These are phyloP conservation scores for Leucogyrophana mollusca DNA, from an alignment of 768 basidiomycete genomes.

Conservation along the genomic window DNA sequence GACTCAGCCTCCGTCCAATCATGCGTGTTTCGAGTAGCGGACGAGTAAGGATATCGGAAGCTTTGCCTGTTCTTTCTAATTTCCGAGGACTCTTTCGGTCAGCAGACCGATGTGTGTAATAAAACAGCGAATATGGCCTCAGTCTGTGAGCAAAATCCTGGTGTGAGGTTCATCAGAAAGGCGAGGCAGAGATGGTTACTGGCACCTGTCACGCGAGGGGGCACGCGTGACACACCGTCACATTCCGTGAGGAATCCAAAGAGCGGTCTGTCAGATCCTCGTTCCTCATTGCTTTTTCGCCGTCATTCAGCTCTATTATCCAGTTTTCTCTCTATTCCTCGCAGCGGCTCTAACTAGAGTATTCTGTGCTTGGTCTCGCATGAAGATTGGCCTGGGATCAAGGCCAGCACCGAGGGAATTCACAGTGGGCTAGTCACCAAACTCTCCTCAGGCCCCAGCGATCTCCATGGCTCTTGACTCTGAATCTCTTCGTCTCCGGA, in stretches of 20 bases:
- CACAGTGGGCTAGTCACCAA: conserved; percentile 8
- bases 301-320: conserved; percentile 3
- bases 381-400: conserved; percentile 14
- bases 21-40: no score
- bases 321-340: conserved; percentile 5
- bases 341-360: background rate
- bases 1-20: no score
- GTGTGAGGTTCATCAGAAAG: conserved; percentile 9
- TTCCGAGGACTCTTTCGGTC: conserved; percentile 1
- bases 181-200: conserved; percentile 15
- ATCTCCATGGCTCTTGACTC: conserved; percentile 28
- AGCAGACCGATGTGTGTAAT: background rate
- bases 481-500: conserved; percentile 27
- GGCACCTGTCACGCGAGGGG: conserved; percentile 19
- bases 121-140: background rate
- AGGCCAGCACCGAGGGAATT: conserved; percentile 9
- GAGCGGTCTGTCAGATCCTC: conserved; percentile 16
- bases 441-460: conserved; percentile 1
- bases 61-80: background rate
- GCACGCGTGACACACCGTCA: conserved; percentile 5
- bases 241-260: conserved; percentile 2
- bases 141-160: background rate
- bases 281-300: conserved; percentile 10
- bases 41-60: no score
- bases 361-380: conserved; percentile 12